Evolutionary conservation across 2,329 filamentous ascomycete species (phyloP).

Genomic region (Trichoderma sp.): DNA sequence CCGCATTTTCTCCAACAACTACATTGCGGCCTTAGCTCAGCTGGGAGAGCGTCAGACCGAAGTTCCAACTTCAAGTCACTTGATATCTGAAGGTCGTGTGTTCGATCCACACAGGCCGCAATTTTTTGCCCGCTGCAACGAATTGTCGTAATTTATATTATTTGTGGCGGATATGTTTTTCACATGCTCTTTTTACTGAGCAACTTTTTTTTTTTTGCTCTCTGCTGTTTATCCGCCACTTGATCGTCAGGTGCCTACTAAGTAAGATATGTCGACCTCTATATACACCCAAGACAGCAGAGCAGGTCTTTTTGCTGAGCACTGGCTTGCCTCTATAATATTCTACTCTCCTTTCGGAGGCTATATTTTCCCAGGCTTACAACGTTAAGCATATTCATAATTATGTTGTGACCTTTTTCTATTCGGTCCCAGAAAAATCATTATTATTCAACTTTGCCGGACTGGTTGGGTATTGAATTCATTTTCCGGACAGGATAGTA

Average conservation of each 20-base stretch:
- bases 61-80: conserved; percentile 33
- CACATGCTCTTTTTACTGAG: neutral
- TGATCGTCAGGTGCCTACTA: neutral
- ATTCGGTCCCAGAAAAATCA: neutral
- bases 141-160: neutral
- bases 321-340: no score
- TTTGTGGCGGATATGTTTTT: neutral
- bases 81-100: conserved; percentile 36
- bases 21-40: conserved; percentile 35
- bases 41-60: conserved; percentile 37
- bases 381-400: neutral
- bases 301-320: no score
- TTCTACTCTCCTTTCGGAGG: rapidly evolving
- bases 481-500: neutral
- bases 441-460: neutral
- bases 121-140: conserved; percentile 23
- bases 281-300: no score
- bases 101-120: conserved; percentile 37
- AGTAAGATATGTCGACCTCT: no score
- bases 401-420: no score
- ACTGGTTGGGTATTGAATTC: no score
- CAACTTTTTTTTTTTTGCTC: neutral
- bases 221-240: neutral
- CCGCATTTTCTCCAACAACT: neutral
- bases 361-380: no score